Evolutionary conservation across 2,329 filamentous ascomycete species (phyloP).

Genomic region (Fusarium keratoplasticum): DNA sequence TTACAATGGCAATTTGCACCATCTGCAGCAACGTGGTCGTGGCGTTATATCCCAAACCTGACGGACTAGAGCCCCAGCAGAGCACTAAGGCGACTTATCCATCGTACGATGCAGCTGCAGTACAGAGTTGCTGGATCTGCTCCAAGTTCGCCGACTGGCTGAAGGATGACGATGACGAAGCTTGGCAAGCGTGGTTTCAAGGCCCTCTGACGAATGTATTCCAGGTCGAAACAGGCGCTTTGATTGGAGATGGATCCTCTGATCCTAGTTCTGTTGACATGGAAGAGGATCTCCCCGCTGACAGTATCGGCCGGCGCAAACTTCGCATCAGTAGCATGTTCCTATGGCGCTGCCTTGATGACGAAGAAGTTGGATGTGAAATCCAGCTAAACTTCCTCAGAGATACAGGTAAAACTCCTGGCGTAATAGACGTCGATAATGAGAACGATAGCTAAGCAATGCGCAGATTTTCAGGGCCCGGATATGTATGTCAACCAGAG

Average conservation of each 20-base stretch:
- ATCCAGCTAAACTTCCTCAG: neutral
- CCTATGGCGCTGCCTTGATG: neutral
- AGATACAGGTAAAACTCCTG: neutral
- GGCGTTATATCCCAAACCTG: neutral
- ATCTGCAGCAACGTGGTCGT: neutral
- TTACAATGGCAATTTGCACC: neutral
- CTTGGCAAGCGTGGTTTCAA: neutral
- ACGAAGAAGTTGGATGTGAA: neutral
- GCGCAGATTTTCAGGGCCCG: neutral
- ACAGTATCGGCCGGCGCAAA: neutral
- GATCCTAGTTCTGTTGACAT: neutral
- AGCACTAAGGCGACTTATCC: neutral
- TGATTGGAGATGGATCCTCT: neutral
- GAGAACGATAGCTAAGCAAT: neutral
- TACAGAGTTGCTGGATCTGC: neutral
- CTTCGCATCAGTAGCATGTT: neutral
- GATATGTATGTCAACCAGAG: neutral
- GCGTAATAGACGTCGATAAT: neutral
- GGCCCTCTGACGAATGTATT: neutral
- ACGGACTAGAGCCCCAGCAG: neutral
- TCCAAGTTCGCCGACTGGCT: neutral
- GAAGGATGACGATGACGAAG: neutral
- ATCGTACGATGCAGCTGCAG: neutral
- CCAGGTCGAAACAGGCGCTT: too few relatives aligned
- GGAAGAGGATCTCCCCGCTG: neutral